Evolutionary conservation across 345 rosid genomes (phyloP).

Genomic region (Orychophragmus violaceus): DNA sequence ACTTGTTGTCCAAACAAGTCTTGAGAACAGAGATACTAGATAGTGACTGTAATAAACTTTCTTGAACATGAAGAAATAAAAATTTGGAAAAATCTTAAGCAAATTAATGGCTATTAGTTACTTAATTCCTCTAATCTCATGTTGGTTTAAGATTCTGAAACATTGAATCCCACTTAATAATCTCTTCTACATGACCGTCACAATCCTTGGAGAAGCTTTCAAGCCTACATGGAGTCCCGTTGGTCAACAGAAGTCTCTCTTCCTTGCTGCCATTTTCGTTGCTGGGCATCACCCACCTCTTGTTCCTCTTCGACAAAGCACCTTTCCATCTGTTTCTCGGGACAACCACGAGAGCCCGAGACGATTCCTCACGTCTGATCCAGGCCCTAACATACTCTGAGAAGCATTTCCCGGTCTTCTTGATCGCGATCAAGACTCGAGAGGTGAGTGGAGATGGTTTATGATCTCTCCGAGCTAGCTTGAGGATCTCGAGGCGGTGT

Average conservation of each 20-base stretch:
- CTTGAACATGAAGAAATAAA: no score
- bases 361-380: slow-evolving; percentile 47
- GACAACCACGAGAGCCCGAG: slow-evolving; percentile 48
- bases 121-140: no score
- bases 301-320: slow-evolving; percentile 62
- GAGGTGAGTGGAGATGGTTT: slow-evolving; percentile 31
- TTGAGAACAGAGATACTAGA: no score
- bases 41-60: no score
- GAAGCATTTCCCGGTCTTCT: slow-evolving; percentile 49
- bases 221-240: slow-evolving; percentile 46
- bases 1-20: no score
- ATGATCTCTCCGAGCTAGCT: slow-evolving; percentile 59
- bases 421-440: slow-evolving; percentile 51
- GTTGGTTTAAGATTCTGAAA: slow-evolving; percentile 90
- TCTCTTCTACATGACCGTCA: slow-evolving; percentile 43
- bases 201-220: slow-evolving; percentile 38
- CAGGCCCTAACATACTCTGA: slow-evolving; percentile 42
- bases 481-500: slow-evolving; percentile 89
- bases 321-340: slow-evolving; percentile 45
- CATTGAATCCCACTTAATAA: slow-evolving; percentile 84
- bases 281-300: slow-evolving; percentile 37
- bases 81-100: no score
- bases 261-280: slow-evolving; percentile 21
- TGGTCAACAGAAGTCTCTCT: slow-evolving; percentile 56
- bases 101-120: no score